These are phyloP conservation scores for Sarcodon aspratus DNA, from an alignment of 768 basidiomycete species.

Conservation along the genomic window DNA sequence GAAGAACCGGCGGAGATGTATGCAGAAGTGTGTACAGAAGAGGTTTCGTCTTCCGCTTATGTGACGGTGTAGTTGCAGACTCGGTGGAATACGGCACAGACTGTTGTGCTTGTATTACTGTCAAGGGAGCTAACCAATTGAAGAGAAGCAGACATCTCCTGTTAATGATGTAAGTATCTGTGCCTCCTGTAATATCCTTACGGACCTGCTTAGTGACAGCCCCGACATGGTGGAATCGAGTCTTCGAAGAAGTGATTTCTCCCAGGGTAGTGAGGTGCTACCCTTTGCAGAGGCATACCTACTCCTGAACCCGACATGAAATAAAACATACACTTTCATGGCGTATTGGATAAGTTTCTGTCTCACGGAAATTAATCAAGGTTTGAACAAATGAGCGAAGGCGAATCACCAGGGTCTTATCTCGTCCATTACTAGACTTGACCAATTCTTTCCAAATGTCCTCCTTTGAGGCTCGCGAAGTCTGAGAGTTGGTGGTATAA, in stretches of 20 bases:
- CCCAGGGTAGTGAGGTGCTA: conserved; percentile 36
- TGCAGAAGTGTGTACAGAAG: conserved; percentile 68
- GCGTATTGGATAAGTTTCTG: conserved; percentile 87
- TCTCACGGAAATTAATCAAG: background rate
- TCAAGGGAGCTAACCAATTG: conserved; percentile 76
- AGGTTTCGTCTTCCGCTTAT: conserved; percentile 26
- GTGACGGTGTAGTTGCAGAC: conserved; percentile 18
- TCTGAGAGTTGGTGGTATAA: background rate
- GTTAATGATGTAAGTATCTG: conserved; percentile 1
- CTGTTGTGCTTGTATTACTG: conserved; percentile 60
- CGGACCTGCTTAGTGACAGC: conserved; percentile 65
- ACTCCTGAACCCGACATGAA: conserved; percentile 45
- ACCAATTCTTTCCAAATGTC: conserved; percentile 79
- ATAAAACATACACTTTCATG: conserved; percentile 59
- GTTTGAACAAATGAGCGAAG: background rate
- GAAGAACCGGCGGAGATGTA: conserved; percentile 71
- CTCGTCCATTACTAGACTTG: conserved; percentile 66
- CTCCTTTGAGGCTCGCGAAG: conserved; percentile 33
- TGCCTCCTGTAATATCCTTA: background rate
- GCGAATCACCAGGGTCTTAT: conserved; percentile 71
- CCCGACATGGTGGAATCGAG: conserved; percentile 53
- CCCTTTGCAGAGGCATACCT: conserved; percentile 30
- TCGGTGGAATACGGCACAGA: conserved; percentile 52
- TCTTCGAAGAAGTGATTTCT: conserved; percentile 43
- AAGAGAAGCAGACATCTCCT: conserved; percentile 77